Conservation (phyloP, 805 yeast species). For the Lipomyces yamadae region DNA sequence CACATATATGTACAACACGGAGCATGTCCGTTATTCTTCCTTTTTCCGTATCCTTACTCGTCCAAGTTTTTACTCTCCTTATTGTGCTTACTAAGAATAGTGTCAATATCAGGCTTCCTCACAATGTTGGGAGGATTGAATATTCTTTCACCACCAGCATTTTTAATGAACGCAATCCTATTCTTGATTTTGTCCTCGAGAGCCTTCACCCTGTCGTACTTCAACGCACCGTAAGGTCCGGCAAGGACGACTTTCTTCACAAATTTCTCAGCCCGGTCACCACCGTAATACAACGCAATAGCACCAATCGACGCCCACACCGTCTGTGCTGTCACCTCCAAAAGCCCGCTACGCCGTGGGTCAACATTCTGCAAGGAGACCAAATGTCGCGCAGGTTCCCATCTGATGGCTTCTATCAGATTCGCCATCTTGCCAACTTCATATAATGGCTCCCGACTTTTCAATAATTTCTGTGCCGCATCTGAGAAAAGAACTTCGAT, state of each 20-base stretch:
- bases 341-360: constrained; percentile 25
- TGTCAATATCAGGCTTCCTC: neutral
- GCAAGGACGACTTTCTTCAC: constrained; percentile 22
- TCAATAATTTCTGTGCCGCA: constrained; percentile 18
- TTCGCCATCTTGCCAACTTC: constrained; percentile 14
- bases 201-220: neutral
- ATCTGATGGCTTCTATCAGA: constrained; percentile 14
- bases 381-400: constrained; percentile 19
- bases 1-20: neutral
- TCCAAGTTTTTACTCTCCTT: neutral
- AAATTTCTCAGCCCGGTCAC: constrained; percentile 58
- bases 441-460: constrained; percentile 18
- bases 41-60: neutral
- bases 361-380: constrained; percentile 3
- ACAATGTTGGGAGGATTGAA: neutral
- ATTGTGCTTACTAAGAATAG: constrained; percentile 2
- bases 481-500: constrained; percentile 21
- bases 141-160: constrained; percentile 1
- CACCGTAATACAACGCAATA: constrained; percentile 65
- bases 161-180: neutral
- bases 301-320: constrained; percentile 72
- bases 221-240: constrained; percentile 28
- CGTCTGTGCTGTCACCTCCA: constrained; percentile 46
- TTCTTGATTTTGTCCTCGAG: constrained; percentile 3
- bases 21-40: neutral